Evolutionary conservation across 1,284 basidiomycete species (phyloP), one percentile per base, ranked within the genome.

Genomic region (Sporisorium scitamineum): DNA sequence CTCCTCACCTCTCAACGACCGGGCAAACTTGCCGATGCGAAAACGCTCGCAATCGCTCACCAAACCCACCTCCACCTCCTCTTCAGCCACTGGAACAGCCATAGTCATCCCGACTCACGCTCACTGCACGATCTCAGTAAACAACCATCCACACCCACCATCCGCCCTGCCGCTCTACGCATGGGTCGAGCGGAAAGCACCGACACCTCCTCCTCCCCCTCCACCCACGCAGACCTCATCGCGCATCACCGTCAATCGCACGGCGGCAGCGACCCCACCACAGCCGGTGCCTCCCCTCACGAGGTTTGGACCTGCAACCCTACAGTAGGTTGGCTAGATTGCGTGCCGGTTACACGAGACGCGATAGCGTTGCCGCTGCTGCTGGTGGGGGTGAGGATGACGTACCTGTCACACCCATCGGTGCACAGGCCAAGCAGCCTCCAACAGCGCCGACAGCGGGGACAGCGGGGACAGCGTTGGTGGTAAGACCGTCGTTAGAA

Each of bases 241-340:
- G 66, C 70, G 14, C 76, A 79, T 22, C 69, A 70, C 22, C 62
- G 76, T 1, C 70, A 78, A 20, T 64, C 61, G 24, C 79, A 80
- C 42, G 74, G 71, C 13, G 76, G 76, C 4, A 72, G 68, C 26
- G 79, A 80, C 24, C 73, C 79, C 3, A 79, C 79, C 2, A 45
- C 69, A 1, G 37, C 72, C 2, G 56, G 60, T 7, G 24, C 63
- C 0, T 67, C 63, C 57, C 63, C 0, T 51, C 45, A 1, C 52
- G 67, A 0, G 50, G 58, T 14, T 20, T 75, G 32, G 61, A 70
- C 27, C 61, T 58, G 0, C 64, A 64, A 5, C 54, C 64, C 2
- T 65, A 64, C 41, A 58, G 61, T 10, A 42, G 73, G 18, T 56
- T 76, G 2, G 64, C 68, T 0, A 45, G 58, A 16, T 29, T 76